phyloP scores from a whole-genome alignment of 805 yeast genomes.

The Kodamaea restingae region DNA sequence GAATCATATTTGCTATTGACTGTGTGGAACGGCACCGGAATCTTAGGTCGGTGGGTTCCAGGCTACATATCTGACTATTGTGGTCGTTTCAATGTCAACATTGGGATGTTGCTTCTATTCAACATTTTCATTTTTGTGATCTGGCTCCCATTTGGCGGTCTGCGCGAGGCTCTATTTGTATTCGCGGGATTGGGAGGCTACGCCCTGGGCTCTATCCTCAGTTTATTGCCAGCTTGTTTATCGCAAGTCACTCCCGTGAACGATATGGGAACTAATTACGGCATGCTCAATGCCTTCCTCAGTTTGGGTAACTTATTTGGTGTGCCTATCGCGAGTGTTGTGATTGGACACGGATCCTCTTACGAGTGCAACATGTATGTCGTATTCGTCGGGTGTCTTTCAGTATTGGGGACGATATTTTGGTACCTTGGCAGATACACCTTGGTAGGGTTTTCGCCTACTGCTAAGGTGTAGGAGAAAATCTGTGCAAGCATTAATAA shows the following conservation, averaged over 20 bases:
- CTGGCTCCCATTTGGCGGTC: constrained; percentile 33
- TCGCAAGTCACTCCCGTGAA: constrained; percentile 24
- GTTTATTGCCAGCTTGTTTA: constrained; percentile 31
- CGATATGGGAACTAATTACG: constrained; percentile 35
- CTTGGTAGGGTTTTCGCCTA: constrained; percentile 14
- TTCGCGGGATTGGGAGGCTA: constrained; percentile 35
- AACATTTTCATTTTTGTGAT: constrained; percentile 24
- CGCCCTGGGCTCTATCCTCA: constrained; percentile 31
- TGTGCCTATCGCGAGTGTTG: constrained; percentile 30
- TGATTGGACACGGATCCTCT: constrained; percentile 25
- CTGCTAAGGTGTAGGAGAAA: constrained; percentile 12
- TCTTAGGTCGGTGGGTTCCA: constrained; percentile 31
- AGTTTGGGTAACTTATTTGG: constrained; percentile 32
- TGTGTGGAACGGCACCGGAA: constrained; percentile 28
- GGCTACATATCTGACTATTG: constrained; percentile 25
- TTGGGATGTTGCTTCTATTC: constrained; percentile 26
- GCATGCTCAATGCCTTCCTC: constrained; percentile 27
- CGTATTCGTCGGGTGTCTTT: constrained; percentile 27
- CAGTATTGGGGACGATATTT: constrained; percentile 25
- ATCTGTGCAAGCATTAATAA: too few species aligned
- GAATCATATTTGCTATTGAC: constrained; percentile 25
- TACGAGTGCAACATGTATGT: constrained; percentile 29
- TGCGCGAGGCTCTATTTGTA: constrained; percentile 22
- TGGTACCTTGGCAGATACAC: constrained; percentile 19
- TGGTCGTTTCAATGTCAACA: constrained; percentile 31